A percentile compares a stretch with the other conserved stretches of the same genome.
Conservation (phyloP, 208 protist species). For the Leishmania major region DNA sequence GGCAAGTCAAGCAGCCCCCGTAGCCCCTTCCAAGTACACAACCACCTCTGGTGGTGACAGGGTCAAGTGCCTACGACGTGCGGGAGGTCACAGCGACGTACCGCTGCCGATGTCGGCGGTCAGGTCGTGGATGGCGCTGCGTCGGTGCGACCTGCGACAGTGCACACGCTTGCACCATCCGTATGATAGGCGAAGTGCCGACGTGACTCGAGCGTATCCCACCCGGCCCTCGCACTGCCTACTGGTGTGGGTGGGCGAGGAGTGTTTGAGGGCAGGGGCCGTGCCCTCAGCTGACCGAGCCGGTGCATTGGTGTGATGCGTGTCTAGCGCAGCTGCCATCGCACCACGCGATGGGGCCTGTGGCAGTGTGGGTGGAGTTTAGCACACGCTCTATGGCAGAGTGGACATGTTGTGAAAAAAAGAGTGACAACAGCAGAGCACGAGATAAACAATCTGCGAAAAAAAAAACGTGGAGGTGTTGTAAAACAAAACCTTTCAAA, state of each 20-base stretch:
- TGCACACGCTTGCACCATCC: background rate
- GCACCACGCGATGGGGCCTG: background rate
- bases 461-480: background rate
- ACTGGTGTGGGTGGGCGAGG: background rate
- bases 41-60: background rate
- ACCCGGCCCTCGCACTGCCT: background rate
- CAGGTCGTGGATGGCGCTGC: background rate
- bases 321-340: background rate
- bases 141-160: background rate
- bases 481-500: too few relatives aligned
- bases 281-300: background rate
- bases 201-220: background rate
- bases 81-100: background rate
- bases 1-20: background rate
- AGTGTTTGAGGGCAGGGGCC: background rate
- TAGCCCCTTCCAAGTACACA: background rate
- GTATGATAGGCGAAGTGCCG: background rate
- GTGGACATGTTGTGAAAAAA: background rate
- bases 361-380: background rate
- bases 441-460: background rate
- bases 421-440: background rate
- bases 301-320: background rate
- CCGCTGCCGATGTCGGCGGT: background rate
- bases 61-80: background rate
- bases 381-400: background rate